Percentiles rank a stretch among this genome's conserved stretches.
These are phyloP conservation scores for Aspergillus costaricaensis DNA, from an alignment of 2,329 filamentous ascomycete species.

Conservation along the genomic window DNA sequence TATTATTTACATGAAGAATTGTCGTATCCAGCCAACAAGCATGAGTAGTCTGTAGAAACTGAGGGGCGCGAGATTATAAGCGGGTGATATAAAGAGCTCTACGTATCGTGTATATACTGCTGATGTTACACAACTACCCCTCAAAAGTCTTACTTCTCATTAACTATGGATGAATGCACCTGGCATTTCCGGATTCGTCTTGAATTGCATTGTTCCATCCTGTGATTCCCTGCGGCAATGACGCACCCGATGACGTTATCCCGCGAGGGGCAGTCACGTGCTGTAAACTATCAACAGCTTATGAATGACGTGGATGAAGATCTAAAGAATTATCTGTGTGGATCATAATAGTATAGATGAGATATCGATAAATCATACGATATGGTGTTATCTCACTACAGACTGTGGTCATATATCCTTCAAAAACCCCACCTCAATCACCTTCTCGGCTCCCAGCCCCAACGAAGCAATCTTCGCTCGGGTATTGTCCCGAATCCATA, in stretches of 20 bases:
- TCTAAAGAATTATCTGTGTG: background rate
- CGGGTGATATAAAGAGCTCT: too few relatives aligned
- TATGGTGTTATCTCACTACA: background rate
- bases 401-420: slow-evolving; percentile 29
- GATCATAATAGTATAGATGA: background rate
- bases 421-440: slow-evolving; percentile 47
- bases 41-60: too few relatives aligned
- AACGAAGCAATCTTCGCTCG: slow-evolving; percentile 41
- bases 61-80: too few relatives aligned
- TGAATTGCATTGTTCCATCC: background rate
- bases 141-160: too few relatives aligned
- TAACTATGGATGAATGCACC: too few relatives aligned
- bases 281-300: too few relatives aligned
- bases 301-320: background rate
- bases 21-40: too few relatives aligned
- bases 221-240: background rate
- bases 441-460: slow-evolving; percentile 38
- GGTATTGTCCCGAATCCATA: slow-evolving; percentile 44
- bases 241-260: slow-evolving; percentile 7
- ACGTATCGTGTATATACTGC: too few relatives aligned
- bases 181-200: too few relatives aligned
- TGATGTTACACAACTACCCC: too few relatives aligned
- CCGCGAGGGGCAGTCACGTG: slow-evolving; percentile 4
- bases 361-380: background rate
- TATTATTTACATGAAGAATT: too few relatives aligned